Percentiles rank a stretch among this genome's conserved stretches.
phyloP scores from a whole-genome alignment of 2,329 filamentous ascomycete species.

The Neofusicoccum laricinum region DNA sequence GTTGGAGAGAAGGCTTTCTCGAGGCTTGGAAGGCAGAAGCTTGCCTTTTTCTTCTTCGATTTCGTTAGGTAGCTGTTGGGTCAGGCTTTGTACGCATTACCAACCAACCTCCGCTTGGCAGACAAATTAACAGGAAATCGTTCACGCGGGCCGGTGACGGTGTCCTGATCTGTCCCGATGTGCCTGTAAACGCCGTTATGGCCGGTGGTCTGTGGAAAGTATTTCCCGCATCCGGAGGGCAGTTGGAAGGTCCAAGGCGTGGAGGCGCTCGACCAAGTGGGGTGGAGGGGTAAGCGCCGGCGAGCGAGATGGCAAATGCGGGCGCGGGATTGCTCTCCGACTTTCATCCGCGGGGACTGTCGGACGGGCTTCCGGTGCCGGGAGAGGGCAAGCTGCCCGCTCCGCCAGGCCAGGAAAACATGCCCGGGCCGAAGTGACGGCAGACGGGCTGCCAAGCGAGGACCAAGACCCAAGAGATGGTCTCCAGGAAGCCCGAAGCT shows the following conservation, averaged over 20 bases:
- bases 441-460: background rate
- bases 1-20: background rate
- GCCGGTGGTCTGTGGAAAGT: background rate
- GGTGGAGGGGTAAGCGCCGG: background rate
- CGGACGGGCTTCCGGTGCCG: background rate
- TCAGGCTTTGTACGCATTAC: background rate
- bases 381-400: too few species aligned
- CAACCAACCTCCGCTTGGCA: background rate
- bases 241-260: conserved; percentile 6
- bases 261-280: conserved; percentile 5
- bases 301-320: too few species aligned
- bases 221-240: background rate
- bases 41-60: background rate
- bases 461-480: background rate
- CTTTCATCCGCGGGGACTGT: background rate
- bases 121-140: background rate
- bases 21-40: background rate
- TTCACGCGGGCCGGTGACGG: background rate
- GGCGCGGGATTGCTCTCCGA: background rate
- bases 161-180: background rate
- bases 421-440: background rate
- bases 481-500: background rate
- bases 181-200: background rate
- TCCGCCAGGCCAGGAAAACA: background rate
- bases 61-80: background rate